These are phyloP conservation scores for Candida boleticola DNA, from an alignment of 805 yeast species.

Conservation along the genomic window DNA sequence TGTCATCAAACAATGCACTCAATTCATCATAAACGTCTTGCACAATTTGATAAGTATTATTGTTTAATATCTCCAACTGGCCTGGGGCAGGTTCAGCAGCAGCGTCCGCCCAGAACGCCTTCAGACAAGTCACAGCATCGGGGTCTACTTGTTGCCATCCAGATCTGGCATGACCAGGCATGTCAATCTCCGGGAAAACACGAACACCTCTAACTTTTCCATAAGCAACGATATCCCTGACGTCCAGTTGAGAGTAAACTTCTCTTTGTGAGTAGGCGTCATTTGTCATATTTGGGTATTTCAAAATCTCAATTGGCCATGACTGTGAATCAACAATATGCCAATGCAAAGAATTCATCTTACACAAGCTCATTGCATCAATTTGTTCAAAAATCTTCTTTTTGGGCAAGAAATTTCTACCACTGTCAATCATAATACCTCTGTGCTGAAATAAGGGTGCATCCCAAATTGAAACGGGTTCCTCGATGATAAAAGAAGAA, in stretches of 20 bases:
- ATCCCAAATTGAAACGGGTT: constrained; percentile 30
- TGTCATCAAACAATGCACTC: constrained; percentile 27
- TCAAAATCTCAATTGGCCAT: constrained; percentile 35
- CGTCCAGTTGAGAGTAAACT: constrained; percentile 25
- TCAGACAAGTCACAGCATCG: constrained; percentile 28
- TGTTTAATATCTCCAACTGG: constrained; percentile 33
- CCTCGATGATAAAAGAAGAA: constrained; percentile 25
- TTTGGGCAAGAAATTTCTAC: constrained; percentile 31
- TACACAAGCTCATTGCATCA: constrained; percentile 36
- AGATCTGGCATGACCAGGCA: constrained; percentile 41
- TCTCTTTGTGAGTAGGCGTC: constrained; percentile 37
- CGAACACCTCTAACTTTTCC: constrained; percentile 37
- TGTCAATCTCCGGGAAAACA: constrained; percentile 40
- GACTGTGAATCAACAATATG: constrained; percentile 39
- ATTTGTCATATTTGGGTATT: constrained; percentile 35
- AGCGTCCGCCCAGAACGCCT: constrained; percentile 17
- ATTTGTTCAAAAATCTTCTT: constrained; percentile 29
- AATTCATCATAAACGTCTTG: constrained; percentile 32
- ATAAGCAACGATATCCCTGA: constrained; percentile 26
- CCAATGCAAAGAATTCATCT: constrained; percentile 42
- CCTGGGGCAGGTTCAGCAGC: constrained; percentile 43
- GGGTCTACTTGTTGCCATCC: constrained; percentile 37
- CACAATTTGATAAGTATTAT: constrained; percentile 31
- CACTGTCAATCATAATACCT: constrained; percentile 39
- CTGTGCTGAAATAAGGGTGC: constrained; percentile 35